A percentile compares a stretch with the other conserved stretches of the same genome.
These are phyloP conservation scores for Scedosporium minutisporum DNA, from an alignment of 2,329 filamentous ascomycete genomes.

Conservation along the genomic window DNA sequence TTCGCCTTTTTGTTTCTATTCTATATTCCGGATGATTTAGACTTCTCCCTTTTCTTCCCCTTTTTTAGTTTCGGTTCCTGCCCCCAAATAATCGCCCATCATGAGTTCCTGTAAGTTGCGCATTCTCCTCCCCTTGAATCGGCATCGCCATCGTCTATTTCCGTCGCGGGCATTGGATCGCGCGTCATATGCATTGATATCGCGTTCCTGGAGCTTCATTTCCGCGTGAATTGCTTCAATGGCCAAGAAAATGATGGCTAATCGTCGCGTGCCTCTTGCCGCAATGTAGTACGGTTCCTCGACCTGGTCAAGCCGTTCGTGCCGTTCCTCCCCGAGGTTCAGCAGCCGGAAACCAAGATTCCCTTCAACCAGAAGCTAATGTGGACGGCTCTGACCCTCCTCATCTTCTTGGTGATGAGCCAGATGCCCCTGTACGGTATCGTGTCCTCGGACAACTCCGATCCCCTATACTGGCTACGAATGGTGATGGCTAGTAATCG, in stretches of 20 bases:
- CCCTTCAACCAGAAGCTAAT: slow-evolving; percentile 98
- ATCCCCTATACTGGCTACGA: slow-evolving; percentile 98
- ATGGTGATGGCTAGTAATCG: slow-evolving; percentile 99
- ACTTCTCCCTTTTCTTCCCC: slow-evolving; percentile 11
- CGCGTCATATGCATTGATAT: not conserved
- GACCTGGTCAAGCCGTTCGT: slow-evolving; percentile 99
- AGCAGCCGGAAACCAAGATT: slow-evolving; percentile 95
- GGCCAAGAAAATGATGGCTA: not conserved
- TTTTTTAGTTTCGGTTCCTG: slow-evolving; percentile 18
- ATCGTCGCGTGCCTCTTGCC: not conserved
- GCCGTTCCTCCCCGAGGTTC: slow-evolving; percentile 98
- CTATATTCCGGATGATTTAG: slow-evolving; percentile 24
- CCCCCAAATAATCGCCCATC: slow-evolving; percentile 23
- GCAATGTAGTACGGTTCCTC: slow-evolving; percentile 82
- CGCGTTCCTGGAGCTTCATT: not conserved
- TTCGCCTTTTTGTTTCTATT: slow-evolving; percentile 20
- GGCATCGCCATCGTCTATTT: not conserved
- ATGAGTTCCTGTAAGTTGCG: slow-evolving; percentile 46
- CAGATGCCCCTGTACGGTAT: slow-evolving; percentile 99
- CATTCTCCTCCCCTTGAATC: not conserved
- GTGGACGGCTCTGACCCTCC: slow-evolving; percentile 87
- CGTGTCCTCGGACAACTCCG: slow-evolving; percentile 95
- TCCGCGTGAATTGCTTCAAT: not conserved
- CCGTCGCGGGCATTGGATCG: not conserved
- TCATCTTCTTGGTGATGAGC: slow-evolving; percentile 99